Base-by-base conservation (phyloP, 495 filamentous ascomycete genomes). In the Daldinia decipiens region DNA sequence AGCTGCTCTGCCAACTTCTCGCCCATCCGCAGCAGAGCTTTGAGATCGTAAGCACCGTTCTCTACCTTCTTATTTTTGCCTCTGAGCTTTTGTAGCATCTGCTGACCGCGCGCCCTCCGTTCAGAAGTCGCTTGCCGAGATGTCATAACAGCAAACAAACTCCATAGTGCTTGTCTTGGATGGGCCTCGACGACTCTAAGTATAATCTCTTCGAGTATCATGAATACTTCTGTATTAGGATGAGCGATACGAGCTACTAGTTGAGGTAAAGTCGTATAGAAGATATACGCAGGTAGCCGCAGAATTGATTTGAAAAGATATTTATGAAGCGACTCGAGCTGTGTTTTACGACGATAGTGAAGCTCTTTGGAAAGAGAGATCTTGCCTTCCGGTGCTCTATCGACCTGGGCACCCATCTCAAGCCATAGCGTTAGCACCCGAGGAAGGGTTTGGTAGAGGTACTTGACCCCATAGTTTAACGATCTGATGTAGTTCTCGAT, bases 91-190 rank as follows among this genome's bases (percentile, higher is more conserved):
- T 80, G 75, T 6, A 90, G 68, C 15, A 91, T 81, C 38, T 79
- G 79, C 5, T 74, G 71, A 0, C 88, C 90, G 21, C 90, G 82
- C 19, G 68, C 73, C 21, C 81, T 82, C 19, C 90, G 80, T 27
- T 90, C 86, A 2, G 87, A 83, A 15, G 62, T 69, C 4, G 62
- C 58, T 66, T 79, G 73, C 6, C 72, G 78, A 4, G 74, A 74
- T 45, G 87, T 87, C 71, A 92, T 89, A 19, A 97, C 89, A 5
- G 95, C 92, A 58, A 98, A 86, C 12, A 98, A 81, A 66, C 89
- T 92, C 96, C 95, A 99, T 52, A 98, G 78, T n/a, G 94, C 91
- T 79, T 98, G 95, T 72, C 92, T 91, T 3, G 95, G 95, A 76
- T 97, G 89, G 15, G 86, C 79, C 21, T 87, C 82, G 26, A 97